Conservation (phyloP, 768 basidiomycete species). For the Boletus tylopilopsis region DNA sequence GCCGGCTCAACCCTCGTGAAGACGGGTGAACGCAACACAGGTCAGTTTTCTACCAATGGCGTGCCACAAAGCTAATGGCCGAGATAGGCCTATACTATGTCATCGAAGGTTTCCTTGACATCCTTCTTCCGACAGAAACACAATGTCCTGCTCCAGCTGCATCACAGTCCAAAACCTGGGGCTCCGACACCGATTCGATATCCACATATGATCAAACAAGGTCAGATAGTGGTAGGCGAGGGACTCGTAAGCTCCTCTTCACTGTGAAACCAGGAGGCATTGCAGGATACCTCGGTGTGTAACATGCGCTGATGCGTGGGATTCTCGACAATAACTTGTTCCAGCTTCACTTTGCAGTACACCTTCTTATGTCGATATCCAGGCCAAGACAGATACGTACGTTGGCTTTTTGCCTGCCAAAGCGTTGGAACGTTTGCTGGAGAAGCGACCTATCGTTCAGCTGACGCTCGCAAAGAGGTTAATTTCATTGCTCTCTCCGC, state of each 20-base stretch:
- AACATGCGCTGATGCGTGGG: background rate
- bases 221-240: slow-evolving; percentile 29
- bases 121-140: slow-evolving; percentile 56
- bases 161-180: slow-evolving; percentile 17
- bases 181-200: slow-evolving; percentile 37
- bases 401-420: slow-evolving; percentile 91
- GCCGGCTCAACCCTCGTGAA: slow-evolving; percentile 83
- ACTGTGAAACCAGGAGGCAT: slow-evolving; percentile 97
- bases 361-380: slow-evolving; percentile 94
- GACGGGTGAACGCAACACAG: slow-evolving; percentile 87
- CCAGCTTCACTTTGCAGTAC: slow-evolving; percentile 86
- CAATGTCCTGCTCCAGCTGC: slow-evolving; percentile 2
- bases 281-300: slow-evolving; percentile 86
- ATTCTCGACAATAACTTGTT: background rate
- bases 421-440: slow-evolving; percentile 85
- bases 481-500: slow-evolving; percentile 89
- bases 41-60: slow-evolving; percentile 34
- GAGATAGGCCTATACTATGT: slow-evolving; percentile 80
- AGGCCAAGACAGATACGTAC: slow-evolving; percentile 96
- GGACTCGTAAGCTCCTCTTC: slow-evolving; percentile 70
- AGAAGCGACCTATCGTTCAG: slow-evolving; percentile 92
- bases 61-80: background rate
- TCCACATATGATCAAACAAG: slow-evolving; percentile 31
- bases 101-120: slow-evolving; percentile 94
- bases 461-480: slow-evolving; percentile 95